phyloP scores from a whole-genome alignment of 148 eudicot genomes.

The Chenopodium suecicum region DNA sequence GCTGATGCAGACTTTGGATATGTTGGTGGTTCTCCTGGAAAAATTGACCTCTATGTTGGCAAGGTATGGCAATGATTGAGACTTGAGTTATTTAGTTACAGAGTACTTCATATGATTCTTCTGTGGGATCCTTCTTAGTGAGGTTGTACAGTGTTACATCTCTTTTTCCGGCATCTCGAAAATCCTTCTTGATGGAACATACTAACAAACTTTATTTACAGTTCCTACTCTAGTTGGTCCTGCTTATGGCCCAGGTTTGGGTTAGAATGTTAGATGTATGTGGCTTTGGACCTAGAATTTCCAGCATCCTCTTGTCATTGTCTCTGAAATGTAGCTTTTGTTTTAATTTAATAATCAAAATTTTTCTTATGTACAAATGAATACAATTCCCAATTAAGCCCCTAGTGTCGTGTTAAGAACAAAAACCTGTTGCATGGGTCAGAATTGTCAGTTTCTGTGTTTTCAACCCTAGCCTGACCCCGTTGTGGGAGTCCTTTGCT shows the following conservation, averaged over 20 bases:
- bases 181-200: not conserved
- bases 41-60: conserved; percentile 94
- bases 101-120: not conserved
- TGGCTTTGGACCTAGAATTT: not conserved
- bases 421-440: not conserved
- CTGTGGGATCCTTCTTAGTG: not conserved
- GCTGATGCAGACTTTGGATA: conserved; percentile 99
- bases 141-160: not conserved
- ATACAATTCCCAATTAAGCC: not conserved
- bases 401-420: not conserved
- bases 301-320: not conserved
- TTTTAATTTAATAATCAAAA: not conserved
- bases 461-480: not conserved
- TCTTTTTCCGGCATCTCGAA: not conserved
- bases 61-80: conserved; percentile 47
- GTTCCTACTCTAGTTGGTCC: not conserved
- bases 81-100: no score
- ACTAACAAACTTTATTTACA: not conserved
- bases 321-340: not conserved
- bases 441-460: not conserved
- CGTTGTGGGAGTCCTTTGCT: not conserved
- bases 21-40: conserved; percentile 99
- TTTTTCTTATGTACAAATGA: not conserved
- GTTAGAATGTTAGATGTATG: not conserved
- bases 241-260: not conserved